phyloP scores from a whole-genome alignment of 768 basidiomycete species.

The Tylopilus subfusipes region DNA sequence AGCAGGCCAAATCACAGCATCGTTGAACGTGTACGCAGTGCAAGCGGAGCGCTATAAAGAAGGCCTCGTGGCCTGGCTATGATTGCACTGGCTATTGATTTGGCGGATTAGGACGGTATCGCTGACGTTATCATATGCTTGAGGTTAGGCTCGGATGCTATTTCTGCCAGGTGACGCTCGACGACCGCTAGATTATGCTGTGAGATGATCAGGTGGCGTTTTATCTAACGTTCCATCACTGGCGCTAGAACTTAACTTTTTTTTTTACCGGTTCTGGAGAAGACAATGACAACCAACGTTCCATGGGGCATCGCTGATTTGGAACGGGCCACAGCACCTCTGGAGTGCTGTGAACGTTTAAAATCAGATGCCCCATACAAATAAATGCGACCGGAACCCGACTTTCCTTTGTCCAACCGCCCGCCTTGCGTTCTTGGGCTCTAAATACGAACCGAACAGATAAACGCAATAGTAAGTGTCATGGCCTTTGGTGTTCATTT shows the following conservation, averaged over 20 bases:
- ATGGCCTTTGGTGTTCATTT: neutral
- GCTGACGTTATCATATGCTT: slow-evolving; percentile 4
- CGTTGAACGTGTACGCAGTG: neutral
- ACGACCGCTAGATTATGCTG: neutral
- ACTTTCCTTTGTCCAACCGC: neutral
- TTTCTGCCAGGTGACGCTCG: neutral
- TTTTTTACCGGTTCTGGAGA: neutral
- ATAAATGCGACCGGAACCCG: slow-evolving; percentile 6
- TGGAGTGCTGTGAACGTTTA: neutral
- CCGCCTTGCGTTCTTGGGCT: neutral
- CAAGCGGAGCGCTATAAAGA: neutral
- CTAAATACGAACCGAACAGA: neutral
- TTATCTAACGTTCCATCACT: neutral
- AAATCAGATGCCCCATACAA: neutral
- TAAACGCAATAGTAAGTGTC: slow-evolving; percentile 9
- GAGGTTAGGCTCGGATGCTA: neutral
- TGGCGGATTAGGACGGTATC: neutral
- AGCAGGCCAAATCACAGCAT: neutral
- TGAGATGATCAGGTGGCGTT: neutral
- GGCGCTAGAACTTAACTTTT: slow-evolving; percentile 5
- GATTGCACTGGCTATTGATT: neutral
- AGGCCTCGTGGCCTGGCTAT: slow-evolving; percentile 6
- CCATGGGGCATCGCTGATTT: neutral
- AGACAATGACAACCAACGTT: slow-evolving; percentile 1
- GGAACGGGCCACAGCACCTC: neutral